Evolutionary conservation across 306 rosid species (phyloP), one percentile per base, ranked within the genome.

Genomic region (Medicago lupulina): DNA sequence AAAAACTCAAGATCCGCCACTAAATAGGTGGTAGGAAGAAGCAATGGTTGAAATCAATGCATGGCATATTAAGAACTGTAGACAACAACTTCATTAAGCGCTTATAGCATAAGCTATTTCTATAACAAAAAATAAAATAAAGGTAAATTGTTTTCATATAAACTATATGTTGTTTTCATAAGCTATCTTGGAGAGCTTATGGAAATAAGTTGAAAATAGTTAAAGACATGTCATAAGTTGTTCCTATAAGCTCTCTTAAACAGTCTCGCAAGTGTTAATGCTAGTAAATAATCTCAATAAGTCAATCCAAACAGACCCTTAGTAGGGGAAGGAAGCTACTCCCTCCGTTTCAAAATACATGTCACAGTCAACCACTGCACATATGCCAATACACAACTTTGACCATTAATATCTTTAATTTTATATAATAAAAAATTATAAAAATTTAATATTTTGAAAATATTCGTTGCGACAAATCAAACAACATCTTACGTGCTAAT

Each of bases 1-100:
- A n/a, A n/a, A n/a, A n/a, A n/a, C n/a, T n/a, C n/a, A n/a, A n/a
- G n/a, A n/a, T n/a, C n/a, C n/a, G n/a, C n/a, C n/a, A n/a, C n/a
- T n/a, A n/a, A n/a, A n/a, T n/a, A n/a, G 50, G 59, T 3, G 28
- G 68, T 11, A 17, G 70, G 40, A 75, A 74, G 15, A 17, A 65
- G 66, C 55, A 83, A 36, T 64, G 25, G 40, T 15, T 40, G 18
- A 67, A 71, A 53, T 38, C 43, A 64, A 76, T 43, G 41, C 53
- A 80, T 57, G 18, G n/a, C 65, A 55, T 68, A 41, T 73, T 49
- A 40, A 50, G 43, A 82, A 67, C 63, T 31, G 21, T n/a, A n/a
- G 59, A 16, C 3, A 53, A 51, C 12, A 16, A 17, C 25, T 53
- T 53, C 17, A 8, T 16, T 17, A 17, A 17, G 25, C 2, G 13